Evolutionary conservation across 805 yeast species (phyloP), one percentile per base, ranked within the genome.

Genomic region (Babjeviella inositovora): DNA sequence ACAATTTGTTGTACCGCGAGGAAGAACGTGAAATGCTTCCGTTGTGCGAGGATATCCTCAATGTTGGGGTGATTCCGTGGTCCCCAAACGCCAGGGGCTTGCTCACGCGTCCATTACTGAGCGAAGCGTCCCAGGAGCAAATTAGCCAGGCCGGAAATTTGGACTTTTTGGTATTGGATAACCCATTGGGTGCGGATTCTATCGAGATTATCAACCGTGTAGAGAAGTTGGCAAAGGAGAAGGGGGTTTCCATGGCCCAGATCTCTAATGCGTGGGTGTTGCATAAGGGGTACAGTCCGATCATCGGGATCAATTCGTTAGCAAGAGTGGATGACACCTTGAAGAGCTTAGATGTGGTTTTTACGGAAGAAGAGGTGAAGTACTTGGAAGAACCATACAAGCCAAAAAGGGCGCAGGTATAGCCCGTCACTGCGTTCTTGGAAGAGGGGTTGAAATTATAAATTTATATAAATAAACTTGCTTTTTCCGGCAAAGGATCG

Each of bases 1-100:
- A 45, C 28, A 43, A 39, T 28, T 37, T 45, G 28, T 16, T 44
- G 10, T 27, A 38, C 25, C 31, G 50, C 12, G 50, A 45, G 25
- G 47, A 43, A 17, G 51, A 45, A 21, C 27, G 44, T 14, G 51
- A 44, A 26, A 36, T 44, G 45, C n/a, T n/a, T n/a, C n/a, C n/a
- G n/a, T n/a, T n/a, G n/a, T n/a, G n/a, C n/a, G n/a, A n/a, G n/a
- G n/a, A n/a, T n/a, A n/a, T n/a, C n/a, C n/a, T n/a, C n/a, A 41
- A 36, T 21, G 45, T 45, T 8, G 43, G 41, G 7, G 19, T 41
- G 6, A 42, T 45, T 17, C 50, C 50, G 6, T 45, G 40, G 40
- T 39, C 48, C 6, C 51, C 50, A 14, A 32, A 33, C 23, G 47
- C 47, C 2, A 25, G 41, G 17, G 51, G 51, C 5, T 4, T 38